Conservation (phyloP, 176 grass and related monocot species). For the Ananas comosus region DNA sequence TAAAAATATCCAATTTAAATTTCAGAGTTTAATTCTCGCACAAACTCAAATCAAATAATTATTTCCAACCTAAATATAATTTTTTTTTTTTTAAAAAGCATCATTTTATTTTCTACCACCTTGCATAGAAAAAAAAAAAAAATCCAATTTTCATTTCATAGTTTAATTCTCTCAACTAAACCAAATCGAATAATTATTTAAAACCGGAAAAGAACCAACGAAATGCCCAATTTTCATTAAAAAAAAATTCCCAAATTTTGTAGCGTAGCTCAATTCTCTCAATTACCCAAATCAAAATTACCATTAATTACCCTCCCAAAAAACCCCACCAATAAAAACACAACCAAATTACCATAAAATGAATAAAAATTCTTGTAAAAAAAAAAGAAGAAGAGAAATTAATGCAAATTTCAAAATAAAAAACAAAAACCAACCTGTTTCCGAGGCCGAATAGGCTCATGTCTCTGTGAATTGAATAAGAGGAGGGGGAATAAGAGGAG, state of each 20-base stretch:
- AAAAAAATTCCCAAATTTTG: conserved; percentile 1
- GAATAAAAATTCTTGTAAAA: background rate
- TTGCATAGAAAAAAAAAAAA: too few relatives aligned
- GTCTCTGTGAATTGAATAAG: background rate
- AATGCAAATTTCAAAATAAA: background rate
- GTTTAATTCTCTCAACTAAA: too few relatives aligned
- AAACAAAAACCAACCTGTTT: conserved; percentile 34
- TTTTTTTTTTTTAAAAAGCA: too few relatives aligned
- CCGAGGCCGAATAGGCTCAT: conserved; percentile 64
- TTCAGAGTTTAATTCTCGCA: too few relatives aligned
- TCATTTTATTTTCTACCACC: too few relatives aligned
- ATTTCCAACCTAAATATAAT: too few relatives aligned
- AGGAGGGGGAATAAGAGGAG: background rate
- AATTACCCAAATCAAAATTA: background rate
- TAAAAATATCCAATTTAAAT: too few relatives aligned
- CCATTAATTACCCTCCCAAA: background rate
- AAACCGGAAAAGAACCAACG: too few relatives aligned
- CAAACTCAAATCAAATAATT: too few relatives aligned
- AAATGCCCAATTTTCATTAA: background rate
- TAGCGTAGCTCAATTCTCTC: background rate
- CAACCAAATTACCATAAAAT: background rate
- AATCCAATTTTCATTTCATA: too few relatives aligned
- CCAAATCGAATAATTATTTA: too few relatives aligned
- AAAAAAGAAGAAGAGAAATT: background rate
- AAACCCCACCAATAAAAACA: background rate